phyloP scores from a whole-genome alignment of 2,329 filamentous ascomycete genomes.

The Penicillium sp. region DNA sequence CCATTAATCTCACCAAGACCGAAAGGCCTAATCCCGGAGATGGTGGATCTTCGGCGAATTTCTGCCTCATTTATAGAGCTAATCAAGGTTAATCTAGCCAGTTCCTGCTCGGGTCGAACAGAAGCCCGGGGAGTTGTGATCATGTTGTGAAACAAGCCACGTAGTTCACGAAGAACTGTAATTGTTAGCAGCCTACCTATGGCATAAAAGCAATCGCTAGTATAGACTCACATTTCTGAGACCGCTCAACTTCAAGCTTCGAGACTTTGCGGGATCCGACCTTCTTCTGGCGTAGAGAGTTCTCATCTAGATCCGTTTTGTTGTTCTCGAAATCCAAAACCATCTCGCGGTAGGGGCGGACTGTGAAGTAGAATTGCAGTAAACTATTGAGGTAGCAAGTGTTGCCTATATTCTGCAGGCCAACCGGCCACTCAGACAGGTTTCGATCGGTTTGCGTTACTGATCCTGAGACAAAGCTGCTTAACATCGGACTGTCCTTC shows the following conservation, averaged over 20 bases:
- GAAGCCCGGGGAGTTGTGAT: slow-evolving; percentile 59
- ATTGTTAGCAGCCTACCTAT: slow-evolving; percentile 17
- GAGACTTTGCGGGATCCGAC: slow-evolving; percentile 71
- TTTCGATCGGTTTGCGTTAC: slow-evolving; percentile 28
- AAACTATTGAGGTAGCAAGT: slow-evolving; percentile 98
- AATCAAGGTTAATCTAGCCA: slow-evolving; percentile 76
- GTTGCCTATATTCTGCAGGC: slow-evolving; percentile 89
- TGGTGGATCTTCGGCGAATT: slow-evolving; percentile 47
- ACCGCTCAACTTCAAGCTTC: slow-evolving; percentile 53
- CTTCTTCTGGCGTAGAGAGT: slow-evolving; percentile 61
- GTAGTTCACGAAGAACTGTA: slow-evolving; percentile 70
- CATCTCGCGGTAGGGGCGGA: slow-evolving; percentile 74
- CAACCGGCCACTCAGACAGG: slow-evolving; percentile 66
- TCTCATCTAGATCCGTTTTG: slow-evolving; percentile 63
- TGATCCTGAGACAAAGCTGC: slow-evolving; percentile 30
- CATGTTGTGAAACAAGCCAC: slow-evolving; percentile 66
- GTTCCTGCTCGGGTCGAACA: slow-evolving; percentile 68
- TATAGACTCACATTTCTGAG: slow-evolving; percentile 69
- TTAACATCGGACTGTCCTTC: slow-evolving; percentile 36
- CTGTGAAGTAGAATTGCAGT: slow-evolving; percentile 89
- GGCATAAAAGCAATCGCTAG: slow-evolving; percentile 10
- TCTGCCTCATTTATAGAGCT: slow-evolving; percentile 53
- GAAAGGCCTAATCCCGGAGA: slow-evolving; percentile 27
- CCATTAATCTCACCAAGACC: slow-evolving; percentile 43
- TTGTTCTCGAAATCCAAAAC: slow-evolving; percentile 71